Evolutionary conservation across 2,329 filamentous ascomycete genomes (phyloP).

Genomic region (Colletotrichum gigasporum): DNA sequence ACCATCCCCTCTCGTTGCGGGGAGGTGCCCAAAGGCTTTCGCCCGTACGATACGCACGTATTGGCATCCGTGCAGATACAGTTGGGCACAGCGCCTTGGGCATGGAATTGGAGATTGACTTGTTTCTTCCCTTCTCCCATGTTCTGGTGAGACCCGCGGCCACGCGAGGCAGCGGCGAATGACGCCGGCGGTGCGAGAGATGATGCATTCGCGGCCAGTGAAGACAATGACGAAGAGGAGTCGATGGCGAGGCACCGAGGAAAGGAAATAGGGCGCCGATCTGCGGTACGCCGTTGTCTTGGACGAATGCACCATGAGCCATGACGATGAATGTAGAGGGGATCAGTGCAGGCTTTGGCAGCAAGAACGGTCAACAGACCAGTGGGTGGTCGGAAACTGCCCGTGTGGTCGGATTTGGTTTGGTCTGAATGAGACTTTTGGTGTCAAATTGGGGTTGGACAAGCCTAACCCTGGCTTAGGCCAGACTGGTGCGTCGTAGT

Average conservation of each 20-base stretch:
- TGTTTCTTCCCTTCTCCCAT: neutral
- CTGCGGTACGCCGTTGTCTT: neutral
- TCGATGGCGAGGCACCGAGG: neutral
- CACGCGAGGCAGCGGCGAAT: neutral
- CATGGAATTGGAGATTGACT: neutral
- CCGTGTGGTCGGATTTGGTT: constrained; percentile 14
- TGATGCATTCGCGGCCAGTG: no score
- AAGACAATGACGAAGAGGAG: no score
- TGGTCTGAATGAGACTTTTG: neutral
- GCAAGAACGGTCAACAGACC: constrained; percentile 10
- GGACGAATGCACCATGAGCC: neutral
- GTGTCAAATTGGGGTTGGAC: constrained; percentile 1
- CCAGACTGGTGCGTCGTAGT: neutral
- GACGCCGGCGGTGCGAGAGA: neutral
- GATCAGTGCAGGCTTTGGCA: neutral
- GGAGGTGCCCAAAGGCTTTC: neutral
- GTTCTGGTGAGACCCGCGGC: neutral
- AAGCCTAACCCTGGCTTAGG: neutral
- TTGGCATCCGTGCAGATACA: no score
- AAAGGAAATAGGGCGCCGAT: neutral
- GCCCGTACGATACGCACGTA: constrained; percentile 11
- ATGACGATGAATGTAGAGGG: neutral
- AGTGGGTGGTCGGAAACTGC: constrained; percentile 15
- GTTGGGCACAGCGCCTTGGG: no score
- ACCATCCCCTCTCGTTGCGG: neutral